These are phyloP conservation scores for Roridomyces roridus DNA, from an alignment of 768 basidiomycete species.

Conservation along the genomic window DNA sequence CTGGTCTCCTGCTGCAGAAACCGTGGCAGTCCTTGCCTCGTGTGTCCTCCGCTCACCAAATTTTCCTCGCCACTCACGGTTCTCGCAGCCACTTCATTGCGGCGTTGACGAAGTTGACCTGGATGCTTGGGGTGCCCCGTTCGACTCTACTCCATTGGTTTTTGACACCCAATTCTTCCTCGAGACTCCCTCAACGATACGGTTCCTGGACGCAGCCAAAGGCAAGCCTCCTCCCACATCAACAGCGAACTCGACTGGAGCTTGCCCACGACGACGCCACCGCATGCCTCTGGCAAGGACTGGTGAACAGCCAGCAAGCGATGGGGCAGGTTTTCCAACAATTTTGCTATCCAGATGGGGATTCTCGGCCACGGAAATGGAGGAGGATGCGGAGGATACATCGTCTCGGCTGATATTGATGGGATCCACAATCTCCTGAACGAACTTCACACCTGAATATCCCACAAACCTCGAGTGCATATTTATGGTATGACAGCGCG, in stretches of 20 bases:
- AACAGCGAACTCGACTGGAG: conserved; percentile 37
- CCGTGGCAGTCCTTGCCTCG: no score
- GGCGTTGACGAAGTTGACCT: background rate
- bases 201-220: conserved; percentile 29
- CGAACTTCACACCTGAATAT: no score
- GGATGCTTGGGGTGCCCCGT: conserved; percentile 29
- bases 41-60: no score
- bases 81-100: background rate
- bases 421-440: no score
- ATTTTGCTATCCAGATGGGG: conserved; percentile 41
- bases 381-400: no score
- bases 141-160: conserved; percentile 36
- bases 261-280: conserved; percentile 38
- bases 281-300: conserved; percentile 48
- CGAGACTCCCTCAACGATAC: conserved; percentile 35
- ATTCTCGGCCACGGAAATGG: conserved; percentile 38
- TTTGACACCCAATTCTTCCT: conserved; percentile 41
- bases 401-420: no score
- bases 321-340: conserved; percentile 34
- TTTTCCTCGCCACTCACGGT: background rate
- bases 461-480: no score
- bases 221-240: conserved; percentile 30
- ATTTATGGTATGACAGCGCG: no score
- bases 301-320: conserved; percentile 34
- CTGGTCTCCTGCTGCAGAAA: no score